Conservation (phyloP, 108 stramenopile genomes). For the Nitzschia sp. region DNA sequence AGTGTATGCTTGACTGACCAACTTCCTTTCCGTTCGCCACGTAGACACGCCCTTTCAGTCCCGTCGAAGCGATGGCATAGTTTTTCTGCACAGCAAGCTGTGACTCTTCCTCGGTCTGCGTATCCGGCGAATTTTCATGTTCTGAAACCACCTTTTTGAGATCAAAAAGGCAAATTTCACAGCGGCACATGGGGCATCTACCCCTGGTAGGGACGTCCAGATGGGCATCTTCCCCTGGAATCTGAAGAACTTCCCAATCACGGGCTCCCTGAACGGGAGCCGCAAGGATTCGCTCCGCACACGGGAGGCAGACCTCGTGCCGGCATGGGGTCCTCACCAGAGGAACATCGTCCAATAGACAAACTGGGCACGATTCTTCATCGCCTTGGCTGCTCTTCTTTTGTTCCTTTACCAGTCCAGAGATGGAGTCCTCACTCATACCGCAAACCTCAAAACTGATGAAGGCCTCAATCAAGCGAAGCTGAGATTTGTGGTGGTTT, state of each 20-base stretch:
- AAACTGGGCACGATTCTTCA: constrained; percentile 21
- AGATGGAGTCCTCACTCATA: too few relatives aligned
- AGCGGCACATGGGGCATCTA: constrained; percentile 45
- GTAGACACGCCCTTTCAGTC: constrained; percentile 1
- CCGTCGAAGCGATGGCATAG: neutral
- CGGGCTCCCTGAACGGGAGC: neutral
- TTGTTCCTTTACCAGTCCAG: neutral
- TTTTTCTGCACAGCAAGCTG: neutral
- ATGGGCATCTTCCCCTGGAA: constrained; percentile 15
- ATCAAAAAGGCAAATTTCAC: constrained; percentile 31
- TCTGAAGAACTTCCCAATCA: neutral
- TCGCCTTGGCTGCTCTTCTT: neutral
- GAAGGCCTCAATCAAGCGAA: too few relatives aligned
- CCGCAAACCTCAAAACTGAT: too few relatives aligned
- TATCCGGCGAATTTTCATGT: neutral
- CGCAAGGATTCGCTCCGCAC: constrained; percentile 24
- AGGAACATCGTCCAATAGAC: constrained; percentile 2
- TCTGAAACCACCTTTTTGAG: neutral
- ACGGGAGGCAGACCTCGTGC: constrained; percentile 23
- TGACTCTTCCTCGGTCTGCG: neutral
- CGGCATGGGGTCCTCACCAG: constrained; percentile 16
- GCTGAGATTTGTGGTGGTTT: too few relatives aligned
- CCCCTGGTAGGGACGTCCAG: constrained; percentile 39
- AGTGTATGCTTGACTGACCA: constrained; percentile 12
- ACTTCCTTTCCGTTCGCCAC: neutral